Conservation (phyloP, 2,329 filamentous ascomycete genomes). For the Helotiales sp. region DNA sequence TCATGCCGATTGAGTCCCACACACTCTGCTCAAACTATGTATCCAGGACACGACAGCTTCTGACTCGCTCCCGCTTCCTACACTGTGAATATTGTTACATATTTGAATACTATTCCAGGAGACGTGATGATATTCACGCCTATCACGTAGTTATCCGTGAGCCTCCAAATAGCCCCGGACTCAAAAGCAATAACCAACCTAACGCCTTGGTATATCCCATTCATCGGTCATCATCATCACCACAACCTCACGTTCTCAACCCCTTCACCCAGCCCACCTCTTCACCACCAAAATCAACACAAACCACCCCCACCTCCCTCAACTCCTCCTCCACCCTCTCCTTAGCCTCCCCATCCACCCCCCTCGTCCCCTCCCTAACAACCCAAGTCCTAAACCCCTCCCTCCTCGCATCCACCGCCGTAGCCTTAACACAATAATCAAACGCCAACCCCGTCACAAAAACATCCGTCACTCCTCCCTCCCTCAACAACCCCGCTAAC, state of each 20-base stretch:
- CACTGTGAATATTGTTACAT: too few relatives aligned
- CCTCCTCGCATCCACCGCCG: constrained; percentile 73
- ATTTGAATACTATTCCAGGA: too few relatives aligned
- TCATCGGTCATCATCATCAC: not conserved
- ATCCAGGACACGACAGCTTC: too few relatives aligned
- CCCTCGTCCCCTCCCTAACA: constrained; percentile 74
- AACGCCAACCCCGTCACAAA: constrained; percentile 84
- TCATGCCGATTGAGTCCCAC: too few relatives aligned
- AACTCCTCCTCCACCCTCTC: constrained; percentile 52
- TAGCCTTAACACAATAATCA: constrained; percentile 86
- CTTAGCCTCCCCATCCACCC: constrained; percentile 67
- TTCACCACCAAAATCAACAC: constrained; percentile 58
- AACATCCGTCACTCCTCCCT: constrained; percentile 68
- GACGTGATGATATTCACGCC: too few relatives aligned
- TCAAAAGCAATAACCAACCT: too few relatives aligned
- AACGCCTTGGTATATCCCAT: not conserved
- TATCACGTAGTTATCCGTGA: too few relatives aligned
- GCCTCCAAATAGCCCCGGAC: too few relatives aligned
- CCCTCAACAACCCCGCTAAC: constrained; percentile 57
- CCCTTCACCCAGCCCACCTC: constrained; percentile 50
- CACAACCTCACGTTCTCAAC: not conserved
- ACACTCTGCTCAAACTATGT: too few relatives aligned
- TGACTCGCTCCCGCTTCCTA: too few relatives aligned
- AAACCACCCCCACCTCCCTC: constrained; percentile 55
- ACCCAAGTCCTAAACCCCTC: constrained; percentile 78